These are phyloP conservation scores for Baudoinia panamericana DNA, from an alignment of 495 filamentous ascomycete species.

Conservation along the genomic window DNA sequence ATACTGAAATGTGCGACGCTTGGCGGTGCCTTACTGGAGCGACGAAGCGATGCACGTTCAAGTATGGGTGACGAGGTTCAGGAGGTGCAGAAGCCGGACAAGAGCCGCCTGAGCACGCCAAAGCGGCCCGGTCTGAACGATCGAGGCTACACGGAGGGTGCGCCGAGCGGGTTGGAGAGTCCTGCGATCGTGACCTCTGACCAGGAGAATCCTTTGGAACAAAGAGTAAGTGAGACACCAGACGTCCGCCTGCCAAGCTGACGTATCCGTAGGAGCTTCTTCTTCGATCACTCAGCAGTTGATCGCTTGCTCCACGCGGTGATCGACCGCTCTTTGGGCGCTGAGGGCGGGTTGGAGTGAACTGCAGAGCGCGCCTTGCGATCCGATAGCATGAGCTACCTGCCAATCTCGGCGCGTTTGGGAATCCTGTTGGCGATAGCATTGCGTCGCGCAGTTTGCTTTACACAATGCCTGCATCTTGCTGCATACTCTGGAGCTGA, in stretches of 20 bases:
- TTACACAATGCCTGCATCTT: too few species aligned
- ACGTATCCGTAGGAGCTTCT: conserved; percentile 4
- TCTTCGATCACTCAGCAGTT: conserved; percentile 4
- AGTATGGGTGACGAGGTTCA: conserved; percentile 5
- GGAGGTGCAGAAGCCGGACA: neutral
- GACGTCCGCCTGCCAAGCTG: neutral
- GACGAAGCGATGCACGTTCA: conserved; percentile 22
- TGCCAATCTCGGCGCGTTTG: too few species aligned
- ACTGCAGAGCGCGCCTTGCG: too few species aligned
- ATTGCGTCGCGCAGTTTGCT: too few species aligned
- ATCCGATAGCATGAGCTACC: too few species aligned
- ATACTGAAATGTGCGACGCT: conserved; percentile 79
- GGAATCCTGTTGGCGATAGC: too few species aligned
- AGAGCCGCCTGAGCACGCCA: conserved; percentile 10
- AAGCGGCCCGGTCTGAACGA: conserved; percentile 37
- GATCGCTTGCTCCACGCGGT: too few species aligned
- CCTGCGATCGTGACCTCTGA: conserved; percentile 47
- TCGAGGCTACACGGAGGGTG: conserved; percentile 52
- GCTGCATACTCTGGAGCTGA: too few species aligned
- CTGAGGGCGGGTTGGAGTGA: too few species aligned
- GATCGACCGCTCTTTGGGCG: too few species aligned
- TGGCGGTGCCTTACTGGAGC: conserved; percentile 72
- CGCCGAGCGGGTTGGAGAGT: conserved; percentile 45
- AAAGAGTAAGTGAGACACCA: conserved; percentile 45
- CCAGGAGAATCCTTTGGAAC: conserved; percentile 50